Percentiles rank a stretch among this genome's conserved stretches.
Evolutionary conservation across 306 rosid species (phyloP).

Genomic region (Benincasa hispida): DNA sequence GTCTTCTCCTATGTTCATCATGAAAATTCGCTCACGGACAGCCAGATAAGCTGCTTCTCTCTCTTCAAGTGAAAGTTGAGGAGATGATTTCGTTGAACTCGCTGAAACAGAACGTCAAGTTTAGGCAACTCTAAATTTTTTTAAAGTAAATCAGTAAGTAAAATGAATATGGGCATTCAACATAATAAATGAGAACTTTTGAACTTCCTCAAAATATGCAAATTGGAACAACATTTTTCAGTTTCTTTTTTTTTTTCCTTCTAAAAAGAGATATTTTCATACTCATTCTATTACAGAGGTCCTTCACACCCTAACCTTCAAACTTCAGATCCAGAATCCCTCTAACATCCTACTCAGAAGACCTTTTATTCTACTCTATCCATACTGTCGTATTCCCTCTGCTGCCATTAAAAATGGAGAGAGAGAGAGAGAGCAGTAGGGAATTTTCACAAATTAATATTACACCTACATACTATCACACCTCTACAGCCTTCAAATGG

Average conservation of each 20-base stretch:
- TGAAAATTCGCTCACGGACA: constrained; percentile 86
- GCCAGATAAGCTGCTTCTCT: constrained; percentile 74
- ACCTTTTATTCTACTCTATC: background rate
- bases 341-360: background rate
- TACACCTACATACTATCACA: background rate
- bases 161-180: background rate
- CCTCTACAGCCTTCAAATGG: background rate
- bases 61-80: constrained; percentile 63
- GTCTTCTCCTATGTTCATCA: constrained; percentile 33
- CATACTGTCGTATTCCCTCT: background rate
- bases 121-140: background rate
- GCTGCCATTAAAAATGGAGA: background rate
- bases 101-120: constrained; percentile 26
- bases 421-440: background rate
- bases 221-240: background rate
- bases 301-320: background rate
- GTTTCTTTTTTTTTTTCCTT: too few species aligned
- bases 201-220: background rate
- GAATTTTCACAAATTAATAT: background rate
- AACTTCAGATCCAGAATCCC: background rate
- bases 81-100: constrained; percentile 17
- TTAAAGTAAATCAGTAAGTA: constrained; percentile 3
- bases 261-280: background rate
- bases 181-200: background rate
- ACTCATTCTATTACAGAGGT: background rate